Evolutionary conservation across 257 asterid species (phyloP).

Genomic region (Capsicum rhomboideum): DNA sequence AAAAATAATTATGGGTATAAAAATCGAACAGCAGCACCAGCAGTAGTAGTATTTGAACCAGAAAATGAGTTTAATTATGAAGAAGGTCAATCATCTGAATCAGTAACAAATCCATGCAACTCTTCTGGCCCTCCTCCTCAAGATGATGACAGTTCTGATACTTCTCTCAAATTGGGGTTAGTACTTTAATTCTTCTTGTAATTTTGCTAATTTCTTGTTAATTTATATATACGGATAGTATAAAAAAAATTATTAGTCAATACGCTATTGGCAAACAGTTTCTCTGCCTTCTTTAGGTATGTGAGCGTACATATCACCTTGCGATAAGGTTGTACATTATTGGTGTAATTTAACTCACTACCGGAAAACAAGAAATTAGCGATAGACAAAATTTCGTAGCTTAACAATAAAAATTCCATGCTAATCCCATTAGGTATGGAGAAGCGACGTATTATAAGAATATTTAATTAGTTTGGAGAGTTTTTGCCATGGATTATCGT

Average conservation of each 20-base stretch:
- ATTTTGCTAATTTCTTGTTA: not conserved
- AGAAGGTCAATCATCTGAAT: conserved; percentile 76
- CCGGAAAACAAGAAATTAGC: too few relatives aligned
- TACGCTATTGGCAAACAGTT: not conserved
- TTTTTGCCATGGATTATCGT: too few relatives aligned
- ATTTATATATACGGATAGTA: too few relatives aligned
- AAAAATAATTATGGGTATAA: conserved; percentile 10
- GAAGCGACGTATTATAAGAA: too few relatives aligned
- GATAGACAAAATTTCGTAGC: too few relatives aligned
- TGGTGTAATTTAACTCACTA: too few relatives aligned
- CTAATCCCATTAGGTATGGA: too few relatives aligned
- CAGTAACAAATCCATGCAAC: conserved; percentile 42
- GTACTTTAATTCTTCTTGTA: not conserved
- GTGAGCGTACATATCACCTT: not conserved
- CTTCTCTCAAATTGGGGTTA: conserved; percentile 71
- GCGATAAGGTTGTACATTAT: too few relatives aligned
- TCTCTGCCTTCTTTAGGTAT: not conserved
- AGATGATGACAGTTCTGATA: conserved; percentile 64
- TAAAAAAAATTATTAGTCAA: not conserved
- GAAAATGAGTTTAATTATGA: conserved; percentile 28
- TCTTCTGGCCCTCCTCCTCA: conserved; percentile 53
- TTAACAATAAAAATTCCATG: too few relatives aligned
- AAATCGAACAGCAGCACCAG: not conserved
- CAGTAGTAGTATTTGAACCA: conserved; percentile 23
- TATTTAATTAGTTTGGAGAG: too few relatives aligned